Conservation (phyloP, 2,329 filamentous ascomycete species). For the Emmonsia crescens region DNA sequence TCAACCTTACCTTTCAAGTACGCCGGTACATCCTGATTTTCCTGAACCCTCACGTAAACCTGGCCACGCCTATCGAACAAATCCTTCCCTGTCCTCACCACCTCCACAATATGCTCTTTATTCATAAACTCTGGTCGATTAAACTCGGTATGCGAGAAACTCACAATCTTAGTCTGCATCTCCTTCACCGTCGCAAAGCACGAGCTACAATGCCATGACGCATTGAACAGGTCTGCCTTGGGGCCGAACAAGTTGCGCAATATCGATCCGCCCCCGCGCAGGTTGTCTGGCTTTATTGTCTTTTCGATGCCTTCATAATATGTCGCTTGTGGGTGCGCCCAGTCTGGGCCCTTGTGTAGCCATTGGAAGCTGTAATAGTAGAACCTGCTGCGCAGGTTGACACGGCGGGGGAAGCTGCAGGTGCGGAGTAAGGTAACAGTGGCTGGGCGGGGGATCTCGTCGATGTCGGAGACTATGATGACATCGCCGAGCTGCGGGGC, state of each 20-base stretch:
- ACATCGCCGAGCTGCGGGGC: constrained; percentile 1
- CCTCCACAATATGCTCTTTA: constrained; percentile 38
- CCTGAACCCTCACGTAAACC: constrained; percentile 39
- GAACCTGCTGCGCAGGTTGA: constrained; percentile 43
- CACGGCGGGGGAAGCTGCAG: constrained; percentile 43
- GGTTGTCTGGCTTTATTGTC: constrained; percentile 45
- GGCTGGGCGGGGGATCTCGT: constrained; percentile 48
- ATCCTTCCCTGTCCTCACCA: constrained; percentile 44
- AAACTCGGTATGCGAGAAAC: constrained; percentile 46
- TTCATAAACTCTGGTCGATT: constrained; percentile 42
- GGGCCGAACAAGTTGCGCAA: not conserved
- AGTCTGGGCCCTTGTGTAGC: constrained; percentile 24
- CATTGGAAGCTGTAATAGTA: constrained; percentile 52
- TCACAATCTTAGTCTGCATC: constrained; percentile 46
- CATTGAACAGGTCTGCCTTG: constrained; percentile 36
- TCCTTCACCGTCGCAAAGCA: constrained; percentile 49
- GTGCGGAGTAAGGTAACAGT: constrained; percentile 40
- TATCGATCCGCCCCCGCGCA: constrained; percentile 23
- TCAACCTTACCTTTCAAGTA: constrained; percentile 31
- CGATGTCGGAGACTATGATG: constrained; percentile 36
- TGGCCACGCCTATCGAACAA: constrained; percentile 44
- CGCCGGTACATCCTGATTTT: constrained; percentile 44
- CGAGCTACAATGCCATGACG: constrained; percentile 52
- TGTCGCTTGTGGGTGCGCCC: constrained; percentile 42
- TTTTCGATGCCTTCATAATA: constrained; percentile 36